Base-by-base conservation (phyloP, 2,329 filamentous ascomycete species). In the Cercospora sesami region DNA sequence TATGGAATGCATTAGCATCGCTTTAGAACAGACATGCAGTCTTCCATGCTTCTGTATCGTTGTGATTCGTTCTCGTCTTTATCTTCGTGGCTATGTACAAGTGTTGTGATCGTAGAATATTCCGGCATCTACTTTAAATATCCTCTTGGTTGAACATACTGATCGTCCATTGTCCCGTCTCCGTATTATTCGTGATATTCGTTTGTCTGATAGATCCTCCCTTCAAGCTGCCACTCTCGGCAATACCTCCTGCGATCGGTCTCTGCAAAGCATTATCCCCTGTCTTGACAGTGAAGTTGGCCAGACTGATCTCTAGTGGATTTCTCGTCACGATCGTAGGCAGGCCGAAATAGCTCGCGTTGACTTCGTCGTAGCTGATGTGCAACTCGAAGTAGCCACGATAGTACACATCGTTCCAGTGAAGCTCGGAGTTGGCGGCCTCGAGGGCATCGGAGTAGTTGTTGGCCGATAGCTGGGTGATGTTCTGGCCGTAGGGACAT, bases 371-470 rank as follows among this genome's bases (percentile, higher is more conserved):
- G 23, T 86, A 82, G 21, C 80, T 82, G 64, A 91, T 81, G 59
- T 85, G 83, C 48, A 92, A 80, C 74, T 90, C 85, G 72, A 88
- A 92, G 79, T 93, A 93, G 1, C 90, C 91, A 18, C 90, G 84
- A 78, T 92, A 93, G 77, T 90, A 92, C 7, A 88, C 78, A 66
- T 92, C 90, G 72, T 89, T 87, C 90, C 90, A 93, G 74, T 91
- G 88, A 58, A 93, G 81, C 77, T 90, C 88, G 0, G 81, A 79
- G 77, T 91, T 92, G 53, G 75, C 75, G 70, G 67, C 68, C n/a
- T 83, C 80, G 36, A 85, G 79, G 71, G 75, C 77, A 73, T 81
- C 71, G 2, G 83, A 82, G 66, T 79, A 77, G 60, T 81, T 80
- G 69, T 88, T 84, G 1, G 86, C 86, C 0, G 78, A 76, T 0